Conservation (phyloP, 257 asterid genomes). For the Solanum appendiculatum region DNA sequence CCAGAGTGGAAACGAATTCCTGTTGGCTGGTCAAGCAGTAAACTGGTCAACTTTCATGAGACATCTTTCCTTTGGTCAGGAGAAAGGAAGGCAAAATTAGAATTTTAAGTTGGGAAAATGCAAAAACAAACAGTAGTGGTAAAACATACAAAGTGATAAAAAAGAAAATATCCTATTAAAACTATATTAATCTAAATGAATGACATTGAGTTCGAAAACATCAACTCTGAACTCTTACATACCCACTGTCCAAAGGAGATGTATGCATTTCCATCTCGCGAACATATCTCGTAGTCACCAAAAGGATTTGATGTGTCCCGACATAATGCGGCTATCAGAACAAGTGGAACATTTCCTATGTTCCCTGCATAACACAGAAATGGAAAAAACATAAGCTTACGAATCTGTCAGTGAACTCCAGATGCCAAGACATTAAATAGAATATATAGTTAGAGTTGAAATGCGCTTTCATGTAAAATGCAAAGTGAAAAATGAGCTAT, state of each 20-base stretch:
- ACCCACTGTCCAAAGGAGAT: conserved; percentile 99
- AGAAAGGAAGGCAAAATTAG: background rate
- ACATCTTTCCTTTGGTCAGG: background rate
- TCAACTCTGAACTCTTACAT: conserved; percentile 9
- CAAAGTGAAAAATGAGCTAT: background rate
- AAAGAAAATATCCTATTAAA: background rate
- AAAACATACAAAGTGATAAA: background rate
- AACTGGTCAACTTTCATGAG: background rate
- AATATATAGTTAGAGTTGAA: background rate
- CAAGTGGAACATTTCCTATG: conserved; percentile 98
- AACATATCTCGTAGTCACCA: conserved; percentile 62
- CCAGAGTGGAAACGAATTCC: background rate
- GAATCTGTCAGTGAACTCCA: background rate
- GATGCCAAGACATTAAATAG: background rate
- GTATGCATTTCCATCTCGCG: conserved; percentile 96
- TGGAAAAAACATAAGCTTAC: background rate
- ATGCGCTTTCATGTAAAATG: background rate
- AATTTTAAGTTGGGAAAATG: background rate
- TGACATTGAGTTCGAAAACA: background rate
- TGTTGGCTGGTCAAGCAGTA: background rate
- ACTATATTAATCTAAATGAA: background rate
- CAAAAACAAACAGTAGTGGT: background rate
- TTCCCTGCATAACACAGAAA: conserved; percentile 43
- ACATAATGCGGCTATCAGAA: conserved; percentile 85
- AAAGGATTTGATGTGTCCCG: conserved; percentile 89